Base-by-base conservation (phyloP, 2,329 filamentous ascomycete genomes). In the Akanthomyces lecanii region DNA sequence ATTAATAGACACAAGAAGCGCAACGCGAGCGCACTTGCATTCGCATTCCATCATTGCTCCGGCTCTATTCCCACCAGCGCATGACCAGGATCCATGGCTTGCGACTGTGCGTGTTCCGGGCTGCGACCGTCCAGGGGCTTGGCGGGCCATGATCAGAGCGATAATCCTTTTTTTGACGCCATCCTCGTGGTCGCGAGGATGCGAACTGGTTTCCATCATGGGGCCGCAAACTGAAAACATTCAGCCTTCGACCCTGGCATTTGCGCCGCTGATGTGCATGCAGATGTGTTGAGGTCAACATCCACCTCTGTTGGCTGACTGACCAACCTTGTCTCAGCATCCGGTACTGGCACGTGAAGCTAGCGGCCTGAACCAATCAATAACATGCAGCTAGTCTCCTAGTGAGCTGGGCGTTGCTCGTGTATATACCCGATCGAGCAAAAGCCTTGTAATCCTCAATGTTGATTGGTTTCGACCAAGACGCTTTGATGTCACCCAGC, bases 1-100 rank as follows among this genome's bases (percentile, higher is more conserved):
- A 62, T 53, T 55, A 54, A 61, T 62, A 62, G 60, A 62, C 16
- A 21, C 30, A 30, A 38, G 21, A 42, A 28, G 44, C 60, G 60
- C 44, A 56, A 62, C 12, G 54, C 4, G 23, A 42, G 52, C 44
- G 60, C 60, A 30, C 28, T 51, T 38, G 23, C 60, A 30, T 40
- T 51, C 47, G 23, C 6, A 50, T 62, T 42, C 38, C 23, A 14
- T 4, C 10, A 52, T 18, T 33, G 5, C 21, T 6, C 5, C 45
- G 5, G 14, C 16, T 16, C 11, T 33, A 14, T 40, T 40, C 21
- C 16, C 16, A 33, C 10, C 3, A 21, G 33, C 33, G 36, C 10
- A 38, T 50, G n/a, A 38, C 11, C 21, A 11, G 33, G 14, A 10
- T 11, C 8, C n/a, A n/a, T 3, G 16, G 23, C 4, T 50, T 59